Evolutionary conservation across 2,329 filamentous ascomycete species (phyloP).

Genomic region (Lachnellula occidentalis): DNA sequence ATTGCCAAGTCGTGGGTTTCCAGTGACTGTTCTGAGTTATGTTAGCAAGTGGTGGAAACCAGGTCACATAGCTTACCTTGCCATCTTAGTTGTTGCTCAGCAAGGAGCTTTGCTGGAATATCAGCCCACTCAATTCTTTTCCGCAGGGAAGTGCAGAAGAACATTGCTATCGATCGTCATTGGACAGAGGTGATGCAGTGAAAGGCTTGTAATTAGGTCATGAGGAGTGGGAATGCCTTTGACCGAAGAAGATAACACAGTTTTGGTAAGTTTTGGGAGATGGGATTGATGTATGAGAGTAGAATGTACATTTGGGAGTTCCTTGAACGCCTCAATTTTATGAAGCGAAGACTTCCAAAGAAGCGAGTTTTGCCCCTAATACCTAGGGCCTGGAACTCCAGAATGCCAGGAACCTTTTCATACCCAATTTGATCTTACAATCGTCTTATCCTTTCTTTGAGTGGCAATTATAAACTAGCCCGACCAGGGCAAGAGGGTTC

Average conservation of each 20-base stretch:
- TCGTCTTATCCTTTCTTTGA: not conserved
- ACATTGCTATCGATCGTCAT: conserved; percentile 5
- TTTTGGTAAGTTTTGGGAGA: conserved; percentile 1
- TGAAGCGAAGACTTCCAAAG: conserved; percentile 7
- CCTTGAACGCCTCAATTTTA: not conserved
- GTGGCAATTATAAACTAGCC: not conserved
- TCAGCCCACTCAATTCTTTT: conserved; percentile 27
- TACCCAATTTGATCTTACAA: not conserved
- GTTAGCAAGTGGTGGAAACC: not conserved
- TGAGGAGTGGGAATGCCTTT: not conserved
- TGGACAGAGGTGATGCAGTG: not conserved
- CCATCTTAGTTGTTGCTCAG: conserved; percentile 25
- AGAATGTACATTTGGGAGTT: conserved; percentile 17
- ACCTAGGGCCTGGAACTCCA: not conserved
- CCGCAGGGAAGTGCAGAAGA: conserved; percentile 31
- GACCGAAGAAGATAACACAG: no score
- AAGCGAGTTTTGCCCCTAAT: conserved; percentile 6
- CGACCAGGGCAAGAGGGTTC: not conserved
- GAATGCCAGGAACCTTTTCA: not conserved
- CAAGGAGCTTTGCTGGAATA: conserved; percentile 24
- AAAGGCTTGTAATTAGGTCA: not conserved
- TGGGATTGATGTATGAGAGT: conserved; percentile 10
- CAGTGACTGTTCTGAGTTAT: conserved; percentile 19
- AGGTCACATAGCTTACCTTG: conserved; percentile 21
- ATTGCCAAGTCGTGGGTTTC: conserved; percentile 28